Evolutionary conservation across 352 stramenopile genomes (phyloP), one percentile per base, ranked within the genome.

Genomic region (Pythium catenulatum): DNA sequence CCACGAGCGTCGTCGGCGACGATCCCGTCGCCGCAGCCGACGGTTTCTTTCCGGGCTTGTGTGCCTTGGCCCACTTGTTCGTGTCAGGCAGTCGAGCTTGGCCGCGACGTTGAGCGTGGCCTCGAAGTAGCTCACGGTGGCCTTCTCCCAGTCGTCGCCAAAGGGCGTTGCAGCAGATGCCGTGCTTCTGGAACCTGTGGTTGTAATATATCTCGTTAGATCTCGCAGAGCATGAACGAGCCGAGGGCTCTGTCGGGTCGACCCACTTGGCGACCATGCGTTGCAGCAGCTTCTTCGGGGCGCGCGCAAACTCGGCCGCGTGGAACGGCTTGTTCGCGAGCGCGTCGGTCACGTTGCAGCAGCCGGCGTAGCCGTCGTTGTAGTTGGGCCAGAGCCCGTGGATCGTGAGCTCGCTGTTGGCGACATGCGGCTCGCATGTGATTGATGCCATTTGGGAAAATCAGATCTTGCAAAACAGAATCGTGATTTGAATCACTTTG

Each of bases 181-280:
- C 94, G 87, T 97, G 94, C 89, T 97, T 97, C 89, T 97, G 94
- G 90, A 95, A 96, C 86, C 96, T 93, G 88, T 97, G 94, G 89
- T 96, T 92, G 89, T 96, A n/a, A n/a, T n/a, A n/a, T n/a, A n/a
- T n/a, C n/a, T n/a, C n/a, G n/a, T n/a, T n/a, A 97, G 82, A 96
- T 95, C 88, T 97, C 93, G 66, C 94, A 97, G 14, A 97, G 89
- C 75, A 90, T 88, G 82, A 96, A 90, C 85, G 94, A 93, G 90
- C 88, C 45, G 86, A 93, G 21, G 80, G 32, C 52, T 94, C 85
- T 23, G 94, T 94, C 36, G 94, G 88, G 65, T 97, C 94, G 41
- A 96, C 78, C 94, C 94, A 97, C 83, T 94, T 90, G 30, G 83
- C 70, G 14, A 81, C 87, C 94, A 97, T 97, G 48, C 92, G 76